Evolutionary conservation across 2,329 filamentous ascomycete species (phyloP), one percentile per base, ranked within the genome.

Genomic region (Amesomyces nigricolor): DNA sequence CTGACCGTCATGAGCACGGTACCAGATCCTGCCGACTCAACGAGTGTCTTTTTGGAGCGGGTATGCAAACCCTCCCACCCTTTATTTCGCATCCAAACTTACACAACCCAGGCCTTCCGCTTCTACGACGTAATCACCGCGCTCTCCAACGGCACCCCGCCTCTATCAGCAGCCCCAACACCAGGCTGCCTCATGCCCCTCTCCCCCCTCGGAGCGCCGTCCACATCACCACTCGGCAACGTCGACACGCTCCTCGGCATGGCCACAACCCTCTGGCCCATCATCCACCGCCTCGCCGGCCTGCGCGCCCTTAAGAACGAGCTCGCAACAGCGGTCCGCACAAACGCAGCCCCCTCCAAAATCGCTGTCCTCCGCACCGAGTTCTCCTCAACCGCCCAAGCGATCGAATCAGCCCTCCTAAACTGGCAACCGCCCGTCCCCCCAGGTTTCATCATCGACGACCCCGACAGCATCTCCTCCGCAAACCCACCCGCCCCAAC

Each of bases 101-200:
- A 51, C 39, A 16, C 9, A 19, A 2, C 16, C 3, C 53, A 85
- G 81, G 81, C 81, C 1, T 86, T 85, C 61, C 77, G 79, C 5
- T 85, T 85, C 62, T 85, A 85, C 68, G 82, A 85, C 64, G 82
- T 85, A 19, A 85, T 85, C 54, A 78, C 81, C 5, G 81, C 82
- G 1, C 70, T 86, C 30, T 85, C 82, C 0, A 75, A 84, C 49
- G 81, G 80, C 53, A 82, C 78, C 11, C 72, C 79, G 4, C 81
- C 81, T 2, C 72, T 83, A 11, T 78, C 79, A 1, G 74, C 71
- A 11, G 73, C 77, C 3, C 75, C 78, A 2, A 73, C 75, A 11
- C 72, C 73, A 5, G 73, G 74, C 14, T 72, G 75, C 22, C 70
- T 78, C 2, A 66, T 75, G 3, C 75, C 77, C 1, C 71, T 78